Percentiles rank a stretch among this genome's conserved stretches.
phyloP scores from a whole-genome alignment of 495 filamentous ascomycete genomes.

The Penicillium riverlandense region DNA sequence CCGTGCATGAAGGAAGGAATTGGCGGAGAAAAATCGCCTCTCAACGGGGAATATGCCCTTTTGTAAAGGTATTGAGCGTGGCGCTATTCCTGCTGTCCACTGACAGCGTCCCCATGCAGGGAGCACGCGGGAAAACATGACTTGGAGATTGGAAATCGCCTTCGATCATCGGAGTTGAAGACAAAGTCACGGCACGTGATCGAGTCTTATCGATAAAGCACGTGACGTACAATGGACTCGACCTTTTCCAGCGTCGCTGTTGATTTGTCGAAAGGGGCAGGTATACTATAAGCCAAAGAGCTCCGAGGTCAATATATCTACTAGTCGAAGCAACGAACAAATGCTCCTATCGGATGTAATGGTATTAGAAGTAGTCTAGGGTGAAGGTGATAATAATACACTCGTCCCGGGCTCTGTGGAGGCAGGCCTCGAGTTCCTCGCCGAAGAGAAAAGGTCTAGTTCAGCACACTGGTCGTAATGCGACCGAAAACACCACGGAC shows the following conservation, averaged over 20 bases:
- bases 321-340: no score
- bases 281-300: no score
- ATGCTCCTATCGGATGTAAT: no score
- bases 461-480: conserved; percentile 52
- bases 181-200: conserved; percentile 13
- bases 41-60: conserved; percentile 16
- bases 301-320: background rate
- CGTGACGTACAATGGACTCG: background rate
- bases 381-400: conserved; percentile 11
- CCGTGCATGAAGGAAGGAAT: conserved; percentile 18
- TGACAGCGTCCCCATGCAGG: conserved; percentile 19
- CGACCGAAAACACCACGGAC: conserved; percentile 72
- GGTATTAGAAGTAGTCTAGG: background rate
- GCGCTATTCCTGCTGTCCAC: conserved; percentile 6
- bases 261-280: no score
- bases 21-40: conserved; percentile 32
- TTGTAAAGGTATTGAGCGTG: conserved; percentile 7
- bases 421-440: background rate
- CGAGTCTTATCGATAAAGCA: conserved; percentile 3
- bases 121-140: conserved; percentile 27
- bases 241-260: no score
- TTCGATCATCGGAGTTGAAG: background rate
- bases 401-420: background rate
- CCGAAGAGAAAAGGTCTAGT: conserved; percentile 3
- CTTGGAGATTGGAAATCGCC: conserved; percentile 8